Evolutionary conservation across 805 yeast genomes (phyloP).

Genomic region (Saccharomycopsis lassenensis): DNA sequence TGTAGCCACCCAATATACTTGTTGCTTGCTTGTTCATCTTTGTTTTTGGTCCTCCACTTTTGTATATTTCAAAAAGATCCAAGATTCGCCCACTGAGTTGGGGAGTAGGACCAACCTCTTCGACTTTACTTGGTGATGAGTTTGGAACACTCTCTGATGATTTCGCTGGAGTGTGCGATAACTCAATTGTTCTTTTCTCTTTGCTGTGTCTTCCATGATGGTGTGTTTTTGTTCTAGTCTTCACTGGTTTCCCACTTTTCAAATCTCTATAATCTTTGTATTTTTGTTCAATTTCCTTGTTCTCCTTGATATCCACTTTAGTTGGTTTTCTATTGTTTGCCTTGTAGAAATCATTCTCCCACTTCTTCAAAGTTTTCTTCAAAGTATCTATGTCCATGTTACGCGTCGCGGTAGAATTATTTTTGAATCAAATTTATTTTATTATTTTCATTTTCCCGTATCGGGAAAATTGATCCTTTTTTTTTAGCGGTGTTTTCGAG

Average conservation of each 20-base stretch:
- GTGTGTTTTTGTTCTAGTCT: neutral
- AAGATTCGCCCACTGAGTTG: slow-evolving; percentile 16
- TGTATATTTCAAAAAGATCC: slow-evolving; percentile 11
- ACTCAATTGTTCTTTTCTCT: no score
- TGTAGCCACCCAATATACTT: no score
- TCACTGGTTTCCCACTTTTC: slow-evolving; percentile 4
- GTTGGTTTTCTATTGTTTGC: slow-evolving; percentile 13
- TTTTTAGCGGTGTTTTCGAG: no score
- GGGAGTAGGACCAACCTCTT: slow-evolving; percentile 16
- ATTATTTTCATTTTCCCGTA: no score
- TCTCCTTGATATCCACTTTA: slow-evolving; percentile 15
- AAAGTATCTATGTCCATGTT: slow-evolving; percentile 3
- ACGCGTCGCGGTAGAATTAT: no score
- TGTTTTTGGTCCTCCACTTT: neutral
- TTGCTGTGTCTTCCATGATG: no score
- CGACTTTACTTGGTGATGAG: slow-evolving; percentile 6
- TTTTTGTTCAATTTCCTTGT: slow-evolving; percentile 11
- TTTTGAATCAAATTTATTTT: no score
- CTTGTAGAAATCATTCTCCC: slow-evolving; percentile 14
- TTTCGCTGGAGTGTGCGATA: no score
- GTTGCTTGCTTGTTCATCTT: no score
- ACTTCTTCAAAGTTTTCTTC: slow-evolving; percentile 10
- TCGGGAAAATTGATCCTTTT: no score
- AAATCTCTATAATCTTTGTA: slow-evolving; percentile 11
- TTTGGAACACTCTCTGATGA: no score